Conservation (phyloP, 2,329 filamentous ascomycete species). For the Lachnum nothofagi region DNA sequence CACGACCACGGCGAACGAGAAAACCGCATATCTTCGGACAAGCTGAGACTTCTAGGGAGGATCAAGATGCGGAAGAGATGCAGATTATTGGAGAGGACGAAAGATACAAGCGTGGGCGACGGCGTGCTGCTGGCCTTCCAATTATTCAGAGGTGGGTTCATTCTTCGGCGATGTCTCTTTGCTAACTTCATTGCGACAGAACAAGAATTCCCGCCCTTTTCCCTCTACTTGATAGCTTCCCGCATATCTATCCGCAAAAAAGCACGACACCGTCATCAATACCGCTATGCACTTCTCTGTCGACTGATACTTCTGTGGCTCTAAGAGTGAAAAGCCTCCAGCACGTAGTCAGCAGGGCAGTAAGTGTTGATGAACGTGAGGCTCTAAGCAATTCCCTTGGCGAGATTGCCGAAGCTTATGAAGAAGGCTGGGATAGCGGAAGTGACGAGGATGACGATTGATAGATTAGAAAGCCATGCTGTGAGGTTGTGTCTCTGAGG, state of each 20-base stretch:
- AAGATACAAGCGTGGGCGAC: conserved; percentile 31
- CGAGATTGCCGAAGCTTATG: conserved; percentile 80
- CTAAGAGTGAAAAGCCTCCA: conserved; percentile 62
- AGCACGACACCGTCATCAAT: conserved; percentile 38
- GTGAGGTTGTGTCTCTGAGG: not conserved
- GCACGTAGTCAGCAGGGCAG: conserved; percentile 55
- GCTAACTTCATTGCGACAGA: conserved; percentile 31
- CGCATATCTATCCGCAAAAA: conserved; percentile 58
- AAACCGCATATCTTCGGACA: conserved; percentile 36
- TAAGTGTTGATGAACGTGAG: conserved; percentile 76
- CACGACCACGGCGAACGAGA: conserved; percentile 24
- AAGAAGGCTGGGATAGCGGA: conserved; percentile 79
- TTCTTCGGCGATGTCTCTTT: not conserved
- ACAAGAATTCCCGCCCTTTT: conserved; percentile 52
- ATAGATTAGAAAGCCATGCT: conserved; percentile 3
- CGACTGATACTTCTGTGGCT: conserved; percentile 70
- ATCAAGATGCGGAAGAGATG: conserved; percentile 18
- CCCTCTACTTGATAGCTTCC: conserved; percentile 79
- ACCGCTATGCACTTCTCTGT: conserved; percentile 56
- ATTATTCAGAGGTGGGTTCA: conserved; percentile 31
- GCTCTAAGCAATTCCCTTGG: conserved; percentile 73
- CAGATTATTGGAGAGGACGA: conserved; percentile 24
- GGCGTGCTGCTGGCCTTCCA: conserved; percentile 30
- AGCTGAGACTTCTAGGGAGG: conserved; percentile 31
- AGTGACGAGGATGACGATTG: conserved; percentile 61